Evolutionary conservation across 805 yeast genomes (phyloP).

Genomic region (Zygoascus bituminiphila): DNA sequence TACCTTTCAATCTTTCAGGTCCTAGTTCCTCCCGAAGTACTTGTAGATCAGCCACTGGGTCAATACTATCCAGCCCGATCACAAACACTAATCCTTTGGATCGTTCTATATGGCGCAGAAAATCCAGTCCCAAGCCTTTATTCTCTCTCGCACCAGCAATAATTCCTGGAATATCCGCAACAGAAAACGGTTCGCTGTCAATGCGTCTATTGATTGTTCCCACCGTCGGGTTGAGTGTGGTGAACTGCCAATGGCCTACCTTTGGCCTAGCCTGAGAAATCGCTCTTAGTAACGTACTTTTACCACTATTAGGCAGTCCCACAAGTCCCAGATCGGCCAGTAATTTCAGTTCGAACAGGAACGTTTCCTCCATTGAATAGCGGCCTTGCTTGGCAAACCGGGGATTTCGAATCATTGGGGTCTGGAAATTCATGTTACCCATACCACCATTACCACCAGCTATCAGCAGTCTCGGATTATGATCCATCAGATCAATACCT

Average conservation of each 20-base stretch:
- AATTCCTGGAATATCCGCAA: conserved; percentile 96
- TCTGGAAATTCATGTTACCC: conserved; percentile 93
- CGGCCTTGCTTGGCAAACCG: conserved; percentile 81
- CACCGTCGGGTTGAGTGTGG: conserved; percentile 84
- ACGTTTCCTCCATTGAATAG: conserved; percentile 51
- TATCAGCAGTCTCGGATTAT: conserved; percentile 61
- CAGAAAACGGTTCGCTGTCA: conserved; percentile 56
- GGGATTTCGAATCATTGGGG: conserved; percentile 79
- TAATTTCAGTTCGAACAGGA: conserved; percentile 75
- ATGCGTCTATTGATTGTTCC: conserved; percentile 73
- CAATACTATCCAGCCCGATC: conserved; percentile 55
- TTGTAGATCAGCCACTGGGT: conserved; percentile 61
- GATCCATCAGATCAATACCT: conserved; percentile 66
- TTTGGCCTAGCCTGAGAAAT: conserved; percentile 84
- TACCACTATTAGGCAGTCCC: conserved; percentile 96
- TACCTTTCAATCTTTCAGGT: conserved; percentile 45
- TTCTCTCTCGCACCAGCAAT: conserved; percentile 77
- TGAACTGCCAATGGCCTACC: conserved; percentile 95
- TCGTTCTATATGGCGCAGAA: conserved; percentile 85
- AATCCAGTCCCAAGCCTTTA: conserved; percentile 90
- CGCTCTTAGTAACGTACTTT: conserved; percentile 78
- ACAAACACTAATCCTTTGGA: conserved; percentile 87
- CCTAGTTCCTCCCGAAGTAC: conserved; percentile 68
- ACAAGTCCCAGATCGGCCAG: conserved; percentile 91
- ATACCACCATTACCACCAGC: conserved; percentile 91